These are phyloP conservation scores for Ophiostoma tasmaniense DNA, from an alignment of 2,329 filamentous ascomycete species.

Conservation along the genomic window DNA sequence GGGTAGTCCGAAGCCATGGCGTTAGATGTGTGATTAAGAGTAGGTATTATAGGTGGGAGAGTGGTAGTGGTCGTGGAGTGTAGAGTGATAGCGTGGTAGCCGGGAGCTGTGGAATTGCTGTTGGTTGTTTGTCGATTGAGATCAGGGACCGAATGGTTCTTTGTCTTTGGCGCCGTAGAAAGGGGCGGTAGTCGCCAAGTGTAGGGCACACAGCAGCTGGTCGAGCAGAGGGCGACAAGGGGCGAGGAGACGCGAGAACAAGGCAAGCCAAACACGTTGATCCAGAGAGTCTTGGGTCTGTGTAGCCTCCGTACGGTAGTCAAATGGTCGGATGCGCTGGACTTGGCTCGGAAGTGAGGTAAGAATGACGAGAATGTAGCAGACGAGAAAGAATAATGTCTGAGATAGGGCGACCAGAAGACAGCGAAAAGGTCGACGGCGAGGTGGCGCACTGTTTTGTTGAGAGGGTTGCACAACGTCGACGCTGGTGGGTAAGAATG, in stretches of 20 bases:
- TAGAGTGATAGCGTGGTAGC: neutral
- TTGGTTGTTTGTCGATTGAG: neutral
- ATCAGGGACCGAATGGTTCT: neutral
- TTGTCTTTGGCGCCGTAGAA: neutral
- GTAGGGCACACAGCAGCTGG: slow-evolving; percentile 1
- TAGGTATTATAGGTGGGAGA: neutral
- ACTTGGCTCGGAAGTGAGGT: neutral
- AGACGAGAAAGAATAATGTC: no score
- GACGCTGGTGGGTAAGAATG: neutral
- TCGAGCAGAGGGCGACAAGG: slow-evolving; percentile 4
- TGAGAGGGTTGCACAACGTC: slow-evolving; percentile 4
- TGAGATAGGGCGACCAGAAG: neutral
- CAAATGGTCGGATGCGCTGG: neutral
- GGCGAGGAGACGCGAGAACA: slow-evolving; percentile 1
- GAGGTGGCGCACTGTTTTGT: neutral
- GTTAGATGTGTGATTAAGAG: neutral
- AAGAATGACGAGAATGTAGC: neutral
- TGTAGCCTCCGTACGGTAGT: slow-evolving; percentile 6
- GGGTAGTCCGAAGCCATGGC: slow-evolving; percentile 20
- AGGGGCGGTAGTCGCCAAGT: neutral
- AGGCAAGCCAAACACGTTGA: neutral
- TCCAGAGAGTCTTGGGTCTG: slow-evolving; percentile 11
- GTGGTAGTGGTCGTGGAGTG: neutral
- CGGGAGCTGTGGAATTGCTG: neutral
- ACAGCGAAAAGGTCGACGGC: neutral